Evolutionary conservation across 345 rosid genomes (phyloP).

Genomic region (Salix viminalis): DNA sequence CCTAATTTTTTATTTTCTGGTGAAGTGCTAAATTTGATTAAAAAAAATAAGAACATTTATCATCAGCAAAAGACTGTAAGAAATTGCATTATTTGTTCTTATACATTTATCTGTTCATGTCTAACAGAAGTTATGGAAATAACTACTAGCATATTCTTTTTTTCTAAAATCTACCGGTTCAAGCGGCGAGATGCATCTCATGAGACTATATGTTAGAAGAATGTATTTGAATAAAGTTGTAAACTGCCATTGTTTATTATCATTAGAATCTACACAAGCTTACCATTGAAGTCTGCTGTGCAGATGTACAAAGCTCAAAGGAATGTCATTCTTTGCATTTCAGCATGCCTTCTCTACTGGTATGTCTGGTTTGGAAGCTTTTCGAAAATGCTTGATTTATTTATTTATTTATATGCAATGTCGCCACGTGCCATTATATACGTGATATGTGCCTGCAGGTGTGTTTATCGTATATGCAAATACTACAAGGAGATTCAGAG

Average conservation of each 20-base stretch:
- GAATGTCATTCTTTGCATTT: conserved; percentile 67
- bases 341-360: conserved; percentile 90
- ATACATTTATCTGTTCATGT: too few relatives aligned
- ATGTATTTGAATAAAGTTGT: not conserved
- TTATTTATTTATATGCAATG: not conserved
- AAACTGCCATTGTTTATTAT: not conserved
- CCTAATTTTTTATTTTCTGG: not conserved
- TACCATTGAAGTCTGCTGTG: conserved; percentile 15
- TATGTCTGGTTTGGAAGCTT: conserved; percentile 15
- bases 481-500: conserved; percentile 62
- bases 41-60: too few relatives aligned
- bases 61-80: too few relatives aligned
- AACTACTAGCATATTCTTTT: too few relatives aligned
- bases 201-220: not conserved
- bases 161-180: not conserved
- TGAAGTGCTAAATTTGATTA: not conserved
- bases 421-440: not conserved
- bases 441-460: conserved; percentile 44
- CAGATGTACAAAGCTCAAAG: conserved; percentile 89
- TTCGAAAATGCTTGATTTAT: not conserved
- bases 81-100: too few relatives aligned
- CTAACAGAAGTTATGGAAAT: too few relatives aligned
- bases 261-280: not conserved
- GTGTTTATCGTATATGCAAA: conserved; percentile 71
- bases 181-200: not conserved